Base-by-base conservation (phyloP, 352 stramenopile genomes). In the Phytophthora ohioensis region DNA sequence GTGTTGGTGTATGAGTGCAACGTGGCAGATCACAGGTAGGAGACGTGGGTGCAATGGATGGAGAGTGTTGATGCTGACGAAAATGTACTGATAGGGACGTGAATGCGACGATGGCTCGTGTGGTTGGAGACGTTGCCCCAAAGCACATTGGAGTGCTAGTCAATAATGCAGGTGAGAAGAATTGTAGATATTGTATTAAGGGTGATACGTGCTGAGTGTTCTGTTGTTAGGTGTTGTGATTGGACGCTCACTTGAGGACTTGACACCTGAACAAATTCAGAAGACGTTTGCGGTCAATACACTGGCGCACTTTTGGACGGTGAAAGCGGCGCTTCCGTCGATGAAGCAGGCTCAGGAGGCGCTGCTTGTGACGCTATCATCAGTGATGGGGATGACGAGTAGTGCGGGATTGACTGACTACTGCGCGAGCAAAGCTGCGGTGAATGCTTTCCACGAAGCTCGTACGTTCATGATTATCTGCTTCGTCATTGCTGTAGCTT, bases 241-340 rank as follows among this genome's bases (percentile, higher is more conserved):
- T 31, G 82, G 87, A 13, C 67, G 70, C 13, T 65, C 71, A 36
- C 65, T 91, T 12, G 35, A 73, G 38, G 67, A 80, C 32, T 76
- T 91, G 57, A 81, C 76, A 5, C 55, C 76, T 7, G 48, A 67
- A 31, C 71, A 90, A 36, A 78, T 92, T 51, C 75, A 78, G 30
- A 71, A 73, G 31, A 91, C 81, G 38, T 87, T 91, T 55, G 73
- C 57, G 2, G 83, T 92, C 43, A 92, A 88, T 63, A 83, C 83
- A 41, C 43, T 94, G 17, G 80, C 84, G 39, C 88, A 96, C 58
- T 94, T 94, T 46, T 94, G 84, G 87, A 89, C 82, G 56, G 54
- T 82, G 9, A 76, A 91, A 60, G 71, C 76, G 6, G 75, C 88
- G 13, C 71, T 96, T 7, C 85, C 88, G 21, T 78, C 81, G 5